Percentiles rank a stretch among this genome's conserved stretches.
Conservation (phyloP, 768 basidiomycete genomes). For the Calocybe indica region DNA sequence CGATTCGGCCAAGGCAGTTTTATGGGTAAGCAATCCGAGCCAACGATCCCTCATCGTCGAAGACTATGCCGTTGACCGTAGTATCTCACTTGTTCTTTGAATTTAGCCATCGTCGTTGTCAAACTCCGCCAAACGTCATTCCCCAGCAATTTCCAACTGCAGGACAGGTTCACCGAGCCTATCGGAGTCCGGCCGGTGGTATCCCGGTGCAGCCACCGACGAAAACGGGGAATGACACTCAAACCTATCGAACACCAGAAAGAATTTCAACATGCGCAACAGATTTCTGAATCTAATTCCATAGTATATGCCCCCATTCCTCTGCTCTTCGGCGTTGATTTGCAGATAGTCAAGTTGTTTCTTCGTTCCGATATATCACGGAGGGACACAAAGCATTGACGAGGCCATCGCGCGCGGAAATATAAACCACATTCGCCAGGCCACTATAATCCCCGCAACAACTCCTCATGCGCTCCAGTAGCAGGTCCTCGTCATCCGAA, state of each 20-base stretch:
- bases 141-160: not conserved
- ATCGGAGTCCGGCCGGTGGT: constrained; percentile 27
- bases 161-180: constrained; percentile 17
- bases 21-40: too few species aligned
- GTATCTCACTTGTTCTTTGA: not conserved
- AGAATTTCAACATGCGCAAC: constrained; percentile 25
- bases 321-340: constrained; percentile 15
- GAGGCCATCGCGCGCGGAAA: constrained; percentile 15
- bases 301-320: constrained; percentile 27
- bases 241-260: constrained; percentile 6
- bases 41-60: too few species aligned
- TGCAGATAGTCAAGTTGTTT: constrained; percentile 13
- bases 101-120: not conserved
- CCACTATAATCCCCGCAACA: constrained; percentile 14
- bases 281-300: constrained; percentile 30
- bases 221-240: constrained; percentile 38
- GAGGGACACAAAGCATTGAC: constrained; percentile 24
- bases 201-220: constrained; percentile 30
- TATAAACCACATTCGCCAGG: constrained; percentile 19
- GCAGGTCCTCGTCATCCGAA: constrained; percentile 42
- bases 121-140: not conserved
- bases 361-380: constrained; percentile 29
- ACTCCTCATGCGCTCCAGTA: constrained; percentile 39
- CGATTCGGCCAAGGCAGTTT: too few species aligned
- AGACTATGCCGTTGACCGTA: too few species aligned